Conservation (phyloP, 768 basidiomycete genomes). For the Tricholoma furcatifolium region DNA sequence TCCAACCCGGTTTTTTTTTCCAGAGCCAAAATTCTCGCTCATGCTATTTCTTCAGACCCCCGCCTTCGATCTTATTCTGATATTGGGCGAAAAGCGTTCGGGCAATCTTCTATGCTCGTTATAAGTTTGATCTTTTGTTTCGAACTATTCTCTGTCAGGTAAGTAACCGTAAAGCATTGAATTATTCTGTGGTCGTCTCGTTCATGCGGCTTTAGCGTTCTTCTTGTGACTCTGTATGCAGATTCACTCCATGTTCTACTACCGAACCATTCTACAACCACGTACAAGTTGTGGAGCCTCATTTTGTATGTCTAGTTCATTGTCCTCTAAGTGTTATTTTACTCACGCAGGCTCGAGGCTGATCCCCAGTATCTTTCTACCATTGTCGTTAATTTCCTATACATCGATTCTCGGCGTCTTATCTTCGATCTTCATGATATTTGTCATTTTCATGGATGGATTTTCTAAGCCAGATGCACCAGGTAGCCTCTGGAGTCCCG, state of each 20-base stretch:
- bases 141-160: constrained; percentile 85
- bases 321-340: neutral
- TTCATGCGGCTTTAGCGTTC: constrained; percentile 48
- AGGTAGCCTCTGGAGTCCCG: constrained; percentile 79
- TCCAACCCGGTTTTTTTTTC: neutral
- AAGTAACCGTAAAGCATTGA: constrained; percentile 14
- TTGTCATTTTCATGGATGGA: constrained; percentile 82
- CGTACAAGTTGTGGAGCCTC: constrained; percentile 76
- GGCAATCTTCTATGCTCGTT: constrained; percentile 60
- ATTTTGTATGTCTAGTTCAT: constrained; percentile 51
- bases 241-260: constrained; percentile 79
- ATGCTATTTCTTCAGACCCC: constrained; percentile 68
- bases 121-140: constrained; percentile 80
- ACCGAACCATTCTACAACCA: constrained; percentile 61
- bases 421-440: constrained; percentile 72
- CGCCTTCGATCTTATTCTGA: constrained; percentile 83
- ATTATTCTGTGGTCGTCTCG: neutral
- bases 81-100: constrained; percentile 88
- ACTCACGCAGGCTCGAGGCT: constrained; percentile 44
- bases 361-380: constrained; percentile 82
- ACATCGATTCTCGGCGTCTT: constrained; percentile 84
- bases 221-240: constrained; percentile 86
- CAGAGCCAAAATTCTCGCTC: constrained; percentile 86
- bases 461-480: constrained; percentile 68
- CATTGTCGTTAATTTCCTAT: constrained; percentile 82